Evolutionary conservation across 176 grass and related monocot species (phyloP), one percentile per base, ranked within the genome.

Genomic region (Bothriochloa decipiens): DNA sequence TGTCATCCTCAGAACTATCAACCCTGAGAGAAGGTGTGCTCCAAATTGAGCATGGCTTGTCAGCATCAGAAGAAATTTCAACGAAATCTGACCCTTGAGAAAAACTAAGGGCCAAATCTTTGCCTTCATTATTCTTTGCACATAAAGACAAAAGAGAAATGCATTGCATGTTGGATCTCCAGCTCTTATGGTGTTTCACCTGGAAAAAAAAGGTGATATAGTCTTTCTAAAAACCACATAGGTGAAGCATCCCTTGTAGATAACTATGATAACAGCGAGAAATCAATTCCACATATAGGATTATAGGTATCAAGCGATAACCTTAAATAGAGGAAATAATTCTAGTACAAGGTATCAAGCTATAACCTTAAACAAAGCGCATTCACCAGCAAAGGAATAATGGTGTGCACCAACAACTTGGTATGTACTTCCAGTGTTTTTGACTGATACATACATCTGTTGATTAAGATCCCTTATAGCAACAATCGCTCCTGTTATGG

Each of bases 381-480:
- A 71, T 96, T 89, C 83, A 83, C 94, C 86, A 85, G 80, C 84
- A 83, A 93, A 83, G 25, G 91, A 93, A 87, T 96, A 92, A 89
- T 96, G 94, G 77, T 85, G 72, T 62, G 86, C 46, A 39, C 94
- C 88, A 81, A 91, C 88, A 80, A 96, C 86, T 80, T 70, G 57
- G 81, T 86, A 89, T 12, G 89, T 93, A 23, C 26, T 89, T 43
- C 91, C 91, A 83, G 60, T 75, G 57, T 66, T 81, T 87, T 96
- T 92, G 40, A 93, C 67, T 70, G 91, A 87, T 75, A 89, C 82
- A 73, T 96, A 96, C 94, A 93, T 86, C 77, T 96, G 94, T 52
- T 93, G 91, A 63, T 89, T 76, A 84, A 96, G 75, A 89, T 96
- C 94, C 87, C 85, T 87, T 78, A 96, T 83, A 67, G 86, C 84